A percentile compares a stretch with the other conserved stretches of the same genome.
phyloP scores from a whole-genome alignment of 768 basidiomycete species.

The Lactifluus piperatus region DNA sequence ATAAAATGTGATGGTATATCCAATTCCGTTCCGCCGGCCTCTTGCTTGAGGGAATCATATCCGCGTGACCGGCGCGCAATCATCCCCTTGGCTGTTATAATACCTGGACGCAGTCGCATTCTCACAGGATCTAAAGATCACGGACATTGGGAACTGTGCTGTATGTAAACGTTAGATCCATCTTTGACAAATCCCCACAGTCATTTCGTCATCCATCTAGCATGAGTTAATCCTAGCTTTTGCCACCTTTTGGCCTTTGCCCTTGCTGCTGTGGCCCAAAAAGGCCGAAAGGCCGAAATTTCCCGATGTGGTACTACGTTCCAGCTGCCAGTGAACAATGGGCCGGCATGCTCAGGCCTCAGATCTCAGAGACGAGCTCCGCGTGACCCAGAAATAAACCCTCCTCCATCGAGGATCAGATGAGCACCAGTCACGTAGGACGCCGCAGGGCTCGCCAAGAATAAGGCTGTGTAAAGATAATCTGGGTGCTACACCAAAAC shows the following conservation, averaged over 20 bases:
- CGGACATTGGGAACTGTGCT: not conserved
- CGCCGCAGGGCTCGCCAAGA: constrained; percentile 51
- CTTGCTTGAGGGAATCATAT: constrained; percentile 64
- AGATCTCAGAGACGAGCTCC: constrained; percentile 7
- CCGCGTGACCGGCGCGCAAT: constrained; percentile 68
- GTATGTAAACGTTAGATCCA: not conserved
- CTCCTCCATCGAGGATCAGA: constrained; percentile 55
- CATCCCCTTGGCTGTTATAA: constrained; percentile 69
- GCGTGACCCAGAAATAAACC: constrained; percentile 1
- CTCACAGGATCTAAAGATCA: not conserved
- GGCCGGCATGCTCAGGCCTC: too few species aligned
- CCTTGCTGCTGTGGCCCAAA: too few species aligned
- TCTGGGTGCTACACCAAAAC: not conserved
- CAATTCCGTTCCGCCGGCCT: too few species aligned
- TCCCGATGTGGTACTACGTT: too few species aligned
- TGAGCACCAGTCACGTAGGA: constrained; percentile 71
- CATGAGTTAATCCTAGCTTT: too few species aligned
- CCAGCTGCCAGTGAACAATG: too few species aligned
- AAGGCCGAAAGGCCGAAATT: too few species aligned
- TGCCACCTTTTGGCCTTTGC: too few species aligned
- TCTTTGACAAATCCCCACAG: not conserved
- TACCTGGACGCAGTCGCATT: not conserved
- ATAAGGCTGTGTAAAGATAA: constrained; percentile 23
- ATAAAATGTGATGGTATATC: too few species aligned
- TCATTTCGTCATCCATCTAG: too few species aligned